Conservation (phyloP, 164 flowering plant genomes). For the Hamamelis virginiana region DNA sequence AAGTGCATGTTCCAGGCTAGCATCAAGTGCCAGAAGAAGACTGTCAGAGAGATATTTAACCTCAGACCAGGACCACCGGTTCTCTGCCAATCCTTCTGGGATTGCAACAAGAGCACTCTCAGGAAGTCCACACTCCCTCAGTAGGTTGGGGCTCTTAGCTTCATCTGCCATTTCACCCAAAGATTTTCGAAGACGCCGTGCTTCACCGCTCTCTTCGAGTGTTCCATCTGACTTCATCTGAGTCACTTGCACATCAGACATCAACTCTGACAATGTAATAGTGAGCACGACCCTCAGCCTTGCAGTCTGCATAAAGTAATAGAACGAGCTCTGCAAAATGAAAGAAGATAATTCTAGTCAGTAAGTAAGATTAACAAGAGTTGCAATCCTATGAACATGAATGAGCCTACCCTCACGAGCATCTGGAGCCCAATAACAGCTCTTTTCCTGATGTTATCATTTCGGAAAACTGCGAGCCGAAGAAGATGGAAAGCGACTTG, state of each 20-base stretch:
- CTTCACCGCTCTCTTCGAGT: slow-evolving; percentile 96
- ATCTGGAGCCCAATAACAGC: slow-evolving; percentile 93
- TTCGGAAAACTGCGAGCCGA: slow-evolving; percentile 88
- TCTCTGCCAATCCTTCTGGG: slow-evolving; percentile 56
- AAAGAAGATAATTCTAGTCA: slow-evolving; percentile 6
- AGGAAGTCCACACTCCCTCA: slow-evolving; percentile 75
- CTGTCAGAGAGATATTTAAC: slow-evolving; percentile 75
- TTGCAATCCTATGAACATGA: not conserved
- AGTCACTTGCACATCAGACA: slow-evolving; percentile 99
- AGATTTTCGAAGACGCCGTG: slow-evolving; percentile 79
- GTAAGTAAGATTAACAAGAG: not conserved
- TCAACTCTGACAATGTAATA: slow-evolving; percentile 90
- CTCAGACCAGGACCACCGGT: slow-evolving; percentile 90
- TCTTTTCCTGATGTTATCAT: slow-evolving; percentile 81
- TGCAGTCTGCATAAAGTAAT: slow-evolving; percentile 77
- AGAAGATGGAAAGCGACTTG: slow-evolving; percentile 97
- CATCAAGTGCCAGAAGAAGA: slow-evolving; percentile 92
- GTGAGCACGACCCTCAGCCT: slow-evolving; percentile 94
- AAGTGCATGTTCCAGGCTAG: slow-evolving; percentile 92
- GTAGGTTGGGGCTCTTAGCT: slow-evolving; percentile 38
- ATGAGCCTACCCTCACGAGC: slow-evolving; percentile 73
- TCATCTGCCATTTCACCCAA: slow-evolving; percentile 92
- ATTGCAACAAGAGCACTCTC: slow-evolving; percentile 55
- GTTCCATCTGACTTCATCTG: slow-evolving; percentile 94
- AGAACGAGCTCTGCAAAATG: slow-evolving; percentile 86